Evolutionary conservation across 1,284 basidiomycete species (phyloP).

Genomic region (Waitea zeae): DNA sequence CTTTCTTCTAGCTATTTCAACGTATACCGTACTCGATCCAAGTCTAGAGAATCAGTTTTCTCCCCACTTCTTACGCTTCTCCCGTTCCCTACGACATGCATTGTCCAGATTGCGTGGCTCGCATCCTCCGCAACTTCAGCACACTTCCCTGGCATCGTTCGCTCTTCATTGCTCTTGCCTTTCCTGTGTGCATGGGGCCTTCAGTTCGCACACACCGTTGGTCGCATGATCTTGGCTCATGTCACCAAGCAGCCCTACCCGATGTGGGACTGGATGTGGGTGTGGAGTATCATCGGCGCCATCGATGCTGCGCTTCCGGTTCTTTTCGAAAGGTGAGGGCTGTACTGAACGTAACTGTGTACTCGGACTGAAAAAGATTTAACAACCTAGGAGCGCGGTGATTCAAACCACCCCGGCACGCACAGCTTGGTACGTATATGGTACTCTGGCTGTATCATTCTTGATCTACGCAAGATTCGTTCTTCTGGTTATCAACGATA

Average conservation of each 20-base stretch:
- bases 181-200: slow-evolving; percentile 86
- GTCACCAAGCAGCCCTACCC: slow-evolving; percentile 80
- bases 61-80: slow-evolving; percentile 61
- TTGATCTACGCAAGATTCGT: slow-evolving; percentile 69
- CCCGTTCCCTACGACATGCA: slow-evolving; percentile 61
- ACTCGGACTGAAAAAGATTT: slow-evolving; percentile 2
- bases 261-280: slow-evolving; percentile 74
- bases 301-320: slow-evolving; percentile 67
- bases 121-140: slow-evolving; percentile 40
- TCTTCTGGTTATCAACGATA: slow-evolving; percentile 67
- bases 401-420: slow-evolving; percentile 46
- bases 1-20: slow-evolving; percentile 49
- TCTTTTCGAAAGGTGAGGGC: slow-evolving; percentile 48
- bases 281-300: slow-evolving; percentile 65
- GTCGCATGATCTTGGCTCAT: slow-evolving; percentile 87
- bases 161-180: slow-evolving; percentile 62
- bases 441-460: slow-evolving; percentile 49
- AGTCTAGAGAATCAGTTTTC: slow-evolving; percentile 19
- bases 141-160: slow-evolving; percentile 37
- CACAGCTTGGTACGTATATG: slow-evolving; percentile 51
- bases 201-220: slow-evolving; percentile 77
- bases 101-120: slow-evolving; percentile 70
- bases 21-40: slow-evolving; percentile 37
- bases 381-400: slow-evolving; percentile 33
- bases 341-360: slow-evolving; percentile 6